These are phyloP conservation scores for Colletotrichum cereale DNA, from an alignment of 2,329 filamentous ascomycete genomes.

Conservation along the genomic window DNA sequence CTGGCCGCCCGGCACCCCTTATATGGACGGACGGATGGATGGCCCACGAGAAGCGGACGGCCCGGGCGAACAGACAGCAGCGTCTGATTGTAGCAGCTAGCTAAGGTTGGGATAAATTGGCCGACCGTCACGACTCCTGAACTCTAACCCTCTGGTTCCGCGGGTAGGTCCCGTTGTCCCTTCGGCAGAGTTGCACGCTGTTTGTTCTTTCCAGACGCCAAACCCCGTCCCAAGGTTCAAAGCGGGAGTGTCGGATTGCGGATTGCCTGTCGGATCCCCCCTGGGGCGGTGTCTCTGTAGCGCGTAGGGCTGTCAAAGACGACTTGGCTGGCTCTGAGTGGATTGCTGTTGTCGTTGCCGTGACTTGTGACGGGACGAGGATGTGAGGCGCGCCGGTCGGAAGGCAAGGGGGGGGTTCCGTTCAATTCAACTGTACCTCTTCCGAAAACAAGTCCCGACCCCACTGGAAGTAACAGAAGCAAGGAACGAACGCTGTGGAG, in stretches of 20 bases:
- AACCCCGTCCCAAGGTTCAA: conserved; percentile 18
- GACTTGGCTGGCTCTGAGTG: background rate
- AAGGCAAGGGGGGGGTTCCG: background rate
- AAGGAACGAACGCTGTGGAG: background rate
- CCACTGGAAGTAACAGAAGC: background rate
- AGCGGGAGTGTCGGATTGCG: conserved; percentile 32
- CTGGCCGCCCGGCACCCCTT: conserved; percentile 16
- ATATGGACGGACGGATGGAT: conserved; percentile 15
- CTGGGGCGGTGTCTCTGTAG: conserved; percentile 1
- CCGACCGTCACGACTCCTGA: conserved; percentile 8
- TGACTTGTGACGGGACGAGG: conserved; percentile 26
- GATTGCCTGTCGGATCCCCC: conserved; percentile 3
- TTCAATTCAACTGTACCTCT: background rate
- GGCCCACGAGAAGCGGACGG: conserved; percentile 23
- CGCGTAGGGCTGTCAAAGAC: conserved; percentile 27
- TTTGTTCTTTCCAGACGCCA: conserved; percentile 17
- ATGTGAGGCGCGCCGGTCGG: conserved; percentile 9
- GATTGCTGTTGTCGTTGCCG: conserved; percentile 8
- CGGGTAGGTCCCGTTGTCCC: conserved; percentile 3
- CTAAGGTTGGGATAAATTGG: conserved; percentile 1
- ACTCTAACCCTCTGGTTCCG: conserved; percentile 9
- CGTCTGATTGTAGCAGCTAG: conserved; percentile 13
- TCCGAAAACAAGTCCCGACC: conserved; percentile 14
- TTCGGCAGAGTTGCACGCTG: conserved; percentile 11
- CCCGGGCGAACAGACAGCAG: background rate